Conservation (phyloP, 108 stramenopile genomes). For the Skeletonema potamos region DNA sequence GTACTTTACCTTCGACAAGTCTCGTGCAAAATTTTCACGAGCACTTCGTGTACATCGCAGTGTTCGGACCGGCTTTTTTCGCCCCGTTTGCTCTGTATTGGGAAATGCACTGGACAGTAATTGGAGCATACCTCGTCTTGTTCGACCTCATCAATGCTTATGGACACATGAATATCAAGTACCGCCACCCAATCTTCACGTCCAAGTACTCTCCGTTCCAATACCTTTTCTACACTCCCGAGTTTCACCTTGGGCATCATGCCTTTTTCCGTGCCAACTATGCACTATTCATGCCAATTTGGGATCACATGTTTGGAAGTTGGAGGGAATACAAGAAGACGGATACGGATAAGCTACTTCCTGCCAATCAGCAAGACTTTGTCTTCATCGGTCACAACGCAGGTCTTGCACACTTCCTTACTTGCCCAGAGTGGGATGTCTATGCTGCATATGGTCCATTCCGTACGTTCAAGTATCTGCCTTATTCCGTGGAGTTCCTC, state of each 20-base stretch:
- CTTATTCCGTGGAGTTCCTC: constrained; percentile 58
- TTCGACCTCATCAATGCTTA: constrained; percentile 67
- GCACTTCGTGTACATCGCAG: constrained; percentile 72
- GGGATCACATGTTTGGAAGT: constrained; percentile 68
- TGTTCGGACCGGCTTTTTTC: constrained; percentile 70
- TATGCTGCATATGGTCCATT: constrained; percentile 64
- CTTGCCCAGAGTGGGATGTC: constrained; percentile 60
- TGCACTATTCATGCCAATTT: constrained; percentile 67
- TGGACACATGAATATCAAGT: constrained; percentile 66
- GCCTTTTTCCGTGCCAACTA: constrained; percentile 72
- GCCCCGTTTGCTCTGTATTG: constrained; percentile 28
- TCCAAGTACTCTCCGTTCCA: constrained; percentile 63
- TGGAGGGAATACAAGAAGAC: constrained; percentile 58
- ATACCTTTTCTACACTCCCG: constrained; percentile 74
- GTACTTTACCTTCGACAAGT: constrained; percentile 60
- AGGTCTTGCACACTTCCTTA: constrained; percentile 64
- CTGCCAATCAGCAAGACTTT: constrained; percentile 62
- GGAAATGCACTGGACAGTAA: constrained; percentile 61
- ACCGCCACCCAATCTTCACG: constrained; percentile 54
- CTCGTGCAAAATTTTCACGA: constrained; percentile 75
- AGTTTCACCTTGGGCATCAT: constrained; percentile 74
- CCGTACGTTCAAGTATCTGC: constrained; percentile 51
- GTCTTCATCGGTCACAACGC: constrained; percentile 77
- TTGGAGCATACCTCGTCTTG: constrained; percentile 58
- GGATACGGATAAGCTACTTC: constrained; percentile 46